A percentile compares a stretch with the other conserved stretches of the same genome.
Conservation (phyloP, 768 basidiomycete species). For the Termitomyces sp. region DNA sequence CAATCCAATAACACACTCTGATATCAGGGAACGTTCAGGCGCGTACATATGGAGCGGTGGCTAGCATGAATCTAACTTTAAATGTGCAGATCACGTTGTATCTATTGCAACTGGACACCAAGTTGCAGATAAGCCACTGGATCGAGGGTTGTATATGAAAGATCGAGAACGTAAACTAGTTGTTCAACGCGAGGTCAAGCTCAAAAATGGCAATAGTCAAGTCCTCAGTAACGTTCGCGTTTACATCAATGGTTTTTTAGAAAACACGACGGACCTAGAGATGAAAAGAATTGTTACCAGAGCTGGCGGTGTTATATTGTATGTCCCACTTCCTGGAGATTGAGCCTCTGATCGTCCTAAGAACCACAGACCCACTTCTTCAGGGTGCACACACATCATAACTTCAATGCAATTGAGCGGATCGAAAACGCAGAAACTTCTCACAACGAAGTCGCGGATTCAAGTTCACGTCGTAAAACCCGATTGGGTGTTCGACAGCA, state of each 20-base stretch:
- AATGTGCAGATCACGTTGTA: slow-evolving; percentile 44
- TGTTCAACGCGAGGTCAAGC: slow-evolving; percentile 17
- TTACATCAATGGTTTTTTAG: slow-evolving; percentile 70
- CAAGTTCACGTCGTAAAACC: slow-evolving; percentile 63
- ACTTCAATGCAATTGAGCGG: slow-evolving; percentile 68
- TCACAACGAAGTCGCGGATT: slow-evolving; percentile 44
- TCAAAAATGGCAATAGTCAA: slow-evolving; percentile 20
- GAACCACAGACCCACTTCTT: slow-evolving; percentile 41
- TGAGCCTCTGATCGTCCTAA: slow-evolving; percentile 7
- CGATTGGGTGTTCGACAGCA: slow-evolving; percentile 71
- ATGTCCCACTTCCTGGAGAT: slow-evolving; percentile 17
- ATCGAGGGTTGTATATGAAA: slow-evolving; percentile 31
- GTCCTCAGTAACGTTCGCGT: slow-evolving; percentile 42
- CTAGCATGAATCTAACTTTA: neutral
- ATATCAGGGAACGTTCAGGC: slow-evolving; percentile 60
- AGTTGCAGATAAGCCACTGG: slow-evolving; percentile 41
- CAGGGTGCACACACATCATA: slow-evolving; percentile 73
- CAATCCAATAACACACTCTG: slow-evolving; percentile 78
- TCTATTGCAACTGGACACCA: slow-evolving; percentile 70
- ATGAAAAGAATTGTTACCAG: slow-evolving; percentile 63
- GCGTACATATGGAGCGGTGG: slow-evolving; percentile 9
- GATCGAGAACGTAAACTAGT: slow-evolving; percentile 42
- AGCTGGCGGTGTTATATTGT: slow-evolving; percentile 67
- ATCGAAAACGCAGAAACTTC: slow-evolving; percentile 61
- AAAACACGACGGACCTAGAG: slow-evolving; percentile 72